A percentile compares a stretch with the other conserved stretches of the same genome.
These are phyloP conservation scores for Coemansia sp. DNA, from an alignment of 192 early-diverging fungal genomes.

Conservation along the genomic window DNA sequence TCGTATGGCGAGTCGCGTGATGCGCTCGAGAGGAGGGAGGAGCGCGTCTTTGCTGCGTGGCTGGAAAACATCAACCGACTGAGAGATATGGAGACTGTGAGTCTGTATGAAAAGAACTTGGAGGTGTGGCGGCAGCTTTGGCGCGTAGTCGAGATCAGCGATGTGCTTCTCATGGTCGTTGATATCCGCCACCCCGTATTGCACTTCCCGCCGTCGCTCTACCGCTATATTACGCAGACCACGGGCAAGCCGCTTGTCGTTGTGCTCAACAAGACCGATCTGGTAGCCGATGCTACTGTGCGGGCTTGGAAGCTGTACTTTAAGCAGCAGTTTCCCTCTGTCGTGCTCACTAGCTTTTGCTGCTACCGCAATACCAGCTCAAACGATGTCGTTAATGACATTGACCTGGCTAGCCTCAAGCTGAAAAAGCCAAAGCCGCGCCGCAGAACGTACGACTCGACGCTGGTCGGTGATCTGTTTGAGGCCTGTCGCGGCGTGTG, in stretches of 20 bases:
- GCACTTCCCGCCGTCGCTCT: constrained; percentile 89
- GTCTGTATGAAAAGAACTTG: constrained; percentile 53
- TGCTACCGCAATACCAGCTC: constrained; percentile 67
- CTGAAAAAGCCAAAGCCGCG: constrained; percentile 60
- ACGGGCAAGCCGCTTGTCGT: constrained; percentile 80
- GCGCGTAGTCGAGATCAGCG: constrained; percentile 83
- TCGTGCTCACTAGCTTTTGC: constrained; percentile 77
- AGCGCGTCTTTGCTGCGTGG: constrained; percentile 73
- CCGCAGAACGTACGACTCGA: constrained; percentile 63
- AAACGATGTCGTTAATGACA: constrained; percentile 19
- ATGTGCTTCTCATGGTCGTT: constrained; percentile 87
- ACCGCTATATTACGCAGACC: constrained; percentile 77
- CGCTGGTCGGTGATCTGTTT: constrained; percentile 71
- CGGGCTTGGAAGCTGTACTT: constrained; percentile 86
- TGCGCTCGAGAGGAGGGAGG: constrained; percentile 69
- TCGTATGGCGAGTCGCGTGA: constrained; percentile 69
- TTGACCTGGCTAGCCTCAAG: constrained; percentile 51
- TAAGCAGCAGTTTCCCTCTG: constrained; percentile 68
- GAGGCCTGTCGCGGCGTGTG: constrained; percentile 71
- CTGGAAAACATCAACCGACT: constrained; percentile 61
- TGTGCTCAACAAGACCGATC: constrained; percentile 94
- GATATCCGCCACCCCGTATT: constrained; percentile 90
- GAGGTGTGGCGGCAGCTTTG: constrained; percentile 66
- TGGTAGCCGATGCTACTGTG: constrained; percentile 77
- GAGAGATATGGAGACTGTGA: constrained; percentile 44